Evolutionary conservation across 2,329 filamentous ascomycete species (phyloP), one percentile per base, ranked within the genome.

Genomic region (Dichotomopilus funicola): DNA sequence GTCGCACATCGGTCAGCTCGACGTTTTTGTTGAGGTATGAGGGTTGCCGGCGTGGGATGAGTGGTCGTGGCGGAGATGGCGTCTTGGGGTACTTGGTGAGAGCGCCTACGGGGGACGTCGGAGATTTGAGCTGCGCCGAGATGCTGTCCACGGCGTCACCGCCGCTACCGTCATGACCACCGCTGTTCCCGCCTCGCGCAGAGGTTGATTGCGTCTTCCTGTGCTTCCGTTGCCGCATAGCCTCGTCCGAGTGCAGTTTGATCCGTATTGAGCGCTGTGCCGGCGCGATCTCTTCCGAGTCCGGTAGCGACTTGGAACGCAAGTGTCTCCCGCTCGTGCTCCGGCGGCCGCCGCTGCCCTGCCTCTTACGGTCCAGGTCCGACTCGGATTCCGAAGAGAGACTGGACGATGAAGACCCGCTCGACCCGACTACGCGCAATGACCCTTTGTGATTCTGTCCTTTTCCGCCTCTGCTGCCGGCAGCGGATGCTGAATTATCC

Each of bases 41-140:
- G 19, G 91, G 90, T 66, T 96, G 89, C 53, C 91, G 86, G 59
- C 86, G 83, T 34, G 94, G 94, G 54, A 99, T 88, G 50, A 99
- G 77, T 4, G 94, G 94, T 58, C 92, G 83, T 46, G 94, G 94
- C 48, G 94, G 91, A 41, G 88, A 87, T 19, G 91, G 92, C 33
- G 88, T 88, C 68, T 90, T 89, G 51, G 94, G 92, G 68, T 97
- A 99, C 71, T 86, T 91, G 33, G 89, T 95, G 65, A 96, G 76
- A 65, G 80, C 84, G 11, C 85, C 81, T 33, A 85, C 80, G 51
- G 91, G 88, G 34, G 91, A 95, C 3, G 90, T 95, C 3, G 94
- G 94, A 11, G 94, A 97, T 70, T 99, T 99, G 59, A 99, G 78
- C 57, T 89, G 89, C 49, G 89, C 87, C 6, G 90, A 85, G 57